Percentiles rank a stretch among this genome's conserved stretches.
phyloP scores from a whole-genome alignment of 148 eudicot species.

The Cornus suecica region DNA sequence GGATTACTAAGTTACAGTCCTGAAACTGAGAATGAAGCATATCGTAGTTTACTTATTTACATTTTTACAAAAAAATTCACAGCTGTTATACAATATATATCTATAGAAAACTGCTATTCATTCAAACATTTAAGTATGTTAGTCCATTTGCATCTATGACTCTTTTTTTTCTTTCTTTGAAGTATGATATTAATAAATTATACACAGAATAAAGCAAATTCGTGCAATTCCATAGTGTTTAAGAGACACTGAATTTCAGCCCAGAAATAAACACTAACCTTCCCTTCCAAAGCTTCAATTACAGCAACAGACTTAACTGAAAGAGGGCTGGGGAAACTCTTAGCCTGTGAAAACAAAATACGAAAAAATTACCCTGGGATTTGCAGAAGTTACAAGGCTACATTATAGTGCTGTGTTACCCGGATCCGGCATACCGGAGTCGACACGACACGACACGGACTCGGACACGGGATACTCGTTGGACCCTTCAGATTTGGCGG shows the following conservation, averaged over 20 bases:
- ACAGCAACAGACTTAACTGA: constrained; percentile 64
- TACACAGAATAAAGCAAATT: neutral
- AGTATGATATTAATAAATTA: neutral
- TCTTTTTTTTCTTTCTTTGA: neutral
- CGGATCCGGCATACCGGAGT: too few relatives aligned
- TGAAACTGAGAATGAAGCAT: too few relatives aligned
- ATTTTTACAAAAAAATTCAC: too few relatives aligned
- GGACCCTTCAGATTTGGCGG: too few relatives aligned
- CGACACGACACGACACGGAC: too few relatives aligned
- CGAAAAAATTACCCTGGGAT: constrained; percentile 1
- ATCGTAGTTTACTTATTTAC: too few relatives aligned
- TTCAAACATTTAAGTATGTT: neutral
- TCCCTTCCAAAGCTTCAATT: constrained; percentile 85
- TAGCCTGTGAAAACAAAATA: constrained; percentile 43
- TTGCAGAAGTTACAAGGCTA: neutral
- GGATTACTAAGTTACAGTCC: neutral
- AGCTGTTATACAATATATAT: too few relatives aligned
- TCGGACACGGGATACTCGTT: too few relatives aligned
- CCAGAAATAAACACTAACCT: constrained; percentile 43
- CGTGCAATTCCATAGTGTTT: neutral
- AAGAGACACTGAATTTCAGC: neutral
- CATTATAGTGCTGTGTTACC: too few relatives aligned
- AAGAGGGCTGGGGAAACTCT: constrained; percentile 64
- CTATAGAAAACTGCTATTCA: too few relatives aligned
- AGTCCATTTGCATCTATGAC: neutral